Evolutionary conservation across 2,329 filamentous ascomycete species (phyloP).

Genomic region (Penicillium sp.): DNA sequence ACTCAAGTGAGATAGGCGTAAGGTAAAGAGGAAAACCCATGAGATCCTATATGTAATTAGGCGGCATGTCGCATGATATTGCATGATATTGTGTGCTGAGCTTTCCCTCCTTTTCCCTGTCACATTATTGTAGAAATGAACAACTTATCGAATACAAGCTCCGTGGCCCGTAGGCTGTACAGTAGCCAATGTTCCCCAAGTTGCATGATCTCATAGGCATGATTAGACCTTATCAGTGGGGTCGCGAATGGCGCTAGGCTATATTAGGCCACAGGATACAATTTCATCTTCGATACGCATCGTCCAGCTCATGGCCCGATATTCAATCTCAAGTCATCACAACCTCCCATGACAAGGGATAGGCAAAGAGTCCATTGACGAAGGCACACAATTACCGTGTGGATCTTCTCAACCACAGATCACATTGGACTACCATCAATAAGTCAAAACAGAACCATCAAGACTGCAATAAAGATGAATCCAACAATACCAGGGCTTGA

Average conservation of each 20-base stretch:
- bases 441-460: neutral
- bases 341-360: neutral
- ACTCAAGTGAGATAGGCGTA: too few species aligned
- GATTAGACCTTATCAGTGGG: neutral
- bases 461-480: neutral
- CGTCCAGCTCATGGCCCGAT: neutral
- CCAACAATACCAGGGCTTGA: neutral
- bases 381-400: neutral
- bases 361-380: too few species aligned
- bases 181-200: neutral
- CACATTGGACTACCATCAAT: neutral
- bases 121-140: too few species aligned
- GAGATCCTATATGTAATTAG: too few species aligned
- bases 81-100: too few species aligned
- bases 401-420: neutral
- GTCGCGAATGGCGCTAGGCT: neutral
- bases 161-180: neutral
- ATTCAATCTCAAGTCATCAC: neutral
- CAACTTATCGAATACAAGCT: neutral
- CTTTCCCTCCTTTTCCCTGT: neutral
- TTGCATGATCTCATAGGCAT: too few species aligned
- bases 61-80: too few species aligned
- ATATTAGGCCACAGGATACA: neutral
- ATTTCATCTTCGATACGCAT: neutral
- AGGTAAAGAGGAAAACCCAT: too few species aligned